Evolutionary conservation across 2,329 filamentous ascomycete species (phyloP).

Genomic region (Neofusicoccum umdonicola): DNA sequence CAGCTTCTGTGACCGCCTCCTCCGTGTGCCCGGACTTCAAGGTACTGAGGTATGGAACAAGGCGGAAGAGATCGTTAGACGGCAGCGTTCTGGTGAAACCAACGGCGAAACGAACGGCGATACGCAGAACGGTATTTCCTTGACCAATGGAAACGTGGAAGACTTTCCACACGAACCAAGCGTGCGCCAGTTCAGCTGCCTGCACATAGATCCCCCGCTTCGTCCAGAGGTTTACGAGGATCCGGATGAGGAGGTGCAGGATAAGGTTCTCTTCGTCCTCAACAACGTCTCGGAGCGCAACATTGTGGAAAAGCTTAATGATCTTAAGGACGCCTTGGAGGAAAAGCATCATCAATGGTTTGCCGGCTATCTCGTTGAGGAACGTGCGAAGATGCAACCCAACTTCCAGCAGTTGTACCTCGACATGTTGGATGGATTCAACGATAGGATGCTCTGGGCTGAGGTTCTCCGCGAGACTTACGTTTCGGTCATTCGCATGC

Average conservation of each 20-base stretch:
- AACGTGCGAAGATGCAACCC: constrained; percentile 93
- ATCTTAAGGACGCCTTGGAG: constrained; percentile 75
- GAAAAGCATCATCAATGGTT: constrained; percentile 93
- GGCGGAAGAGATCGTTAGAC: constrained; percentile 74
- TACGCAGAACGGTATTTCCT: constrained; percentile 46
- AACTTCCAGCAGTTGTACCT: constrained; percentile 95
- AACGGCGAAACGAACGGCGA: constrained; percentile 54
- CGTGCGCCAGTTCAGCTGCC: constrained; percentile 70
- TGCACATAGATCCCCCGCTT: constrained; percentile 71
- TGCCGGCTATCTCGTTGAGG: constrained; percentile 88
- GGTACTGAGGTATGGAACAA: constrained; percentile 81
- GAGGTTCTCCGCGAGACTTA: constrained; percentile 95
- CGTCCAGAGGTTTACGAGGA: constrained; percentile 69
- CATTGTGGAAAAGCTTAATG: constrained; percentile 76
- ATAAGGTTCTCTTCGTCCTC: constrained; percentile 90
- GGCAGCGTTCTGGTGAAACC: constrained; percentile 60
- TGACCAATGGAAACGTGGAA: constrained; percentile 66
- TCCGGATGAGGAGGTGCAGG: constrained; percentile 79
- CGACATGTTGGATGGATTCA: constrained; percentile 79
- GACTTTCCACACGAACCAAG: constrained; percentile 50
- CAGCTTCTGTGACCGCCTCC: constrained; percentile 82
- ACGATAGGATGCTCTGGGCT: constrained; percentile 74
- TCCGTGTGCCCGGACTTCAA: constrained; percentile 77
- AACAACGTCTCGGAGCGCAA: constrained; percentile 96
- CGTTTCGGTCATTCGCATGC: constrained; percentile 76